Conservation (phyloP, 2,329 filamentous ascomycete genomes). For the Xylariaceae sp. region DNA sequence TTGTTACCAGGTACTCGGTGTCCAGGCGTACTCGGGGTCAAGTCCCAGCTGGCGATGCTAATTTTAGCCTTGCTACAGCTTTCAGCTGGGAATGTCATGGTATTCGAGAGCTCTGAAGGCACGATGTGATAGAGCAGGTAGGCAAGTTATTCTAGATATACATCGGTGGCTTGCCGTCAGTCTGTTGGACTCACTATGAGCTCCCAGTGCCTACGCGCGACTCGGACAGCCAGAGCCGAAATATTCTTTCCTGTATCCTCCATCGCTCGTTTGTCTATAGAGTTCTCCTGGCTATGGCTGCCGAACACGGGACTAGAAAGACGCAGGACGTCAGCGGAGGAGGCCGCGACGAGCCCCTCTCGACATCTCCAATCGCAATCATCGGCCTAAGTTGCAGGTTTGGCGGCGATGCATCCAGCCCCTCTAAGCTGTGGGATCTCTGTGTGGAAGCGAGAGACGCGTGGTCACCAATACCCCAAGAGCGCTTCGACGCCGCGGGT, state of each 20-base stretch:
- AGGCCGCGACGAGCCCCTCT: neutral
- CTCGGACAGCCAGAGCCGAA: neutral
- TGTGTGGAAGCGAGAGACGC: neutral
- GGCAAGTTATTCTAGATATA: no score
- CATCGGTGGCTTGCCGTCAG: no score
- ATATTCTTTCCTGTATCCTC: neutral
- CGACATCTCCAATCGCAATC: slow-evolving; percentile 1
- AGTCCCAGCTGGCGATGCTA: neutral
- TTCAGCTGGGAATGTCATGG: no score
- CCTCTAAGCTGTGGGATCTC: slow-evolving; percentile 2
- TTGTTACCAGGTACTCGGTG: neutral
- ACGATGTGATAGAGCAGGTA: no score
- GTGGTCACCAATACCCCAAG: slow-evolving; percentile 1
- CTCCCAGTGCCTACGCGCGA: no score
- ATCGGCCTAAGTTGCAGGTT: slow-evolving; percentile 1
- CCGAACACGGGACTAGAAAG: neutral
- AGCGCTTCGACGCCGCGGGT: neutral
- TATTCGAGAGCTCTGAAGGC: no score
- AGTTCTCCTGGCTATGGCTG: neutral
- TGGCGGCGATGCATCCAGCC: neutral
- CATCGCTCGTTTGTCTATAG: no score
- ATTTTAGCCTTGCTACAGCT: neutral
- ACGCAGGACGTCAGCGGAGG: neutral
- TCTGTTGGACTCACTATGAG: no score
- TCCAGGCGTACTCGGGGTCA: neutral